Base-by-base conservation (phyloP, 345 rosid genomes). In the Reutealis trisperma region DNA sequence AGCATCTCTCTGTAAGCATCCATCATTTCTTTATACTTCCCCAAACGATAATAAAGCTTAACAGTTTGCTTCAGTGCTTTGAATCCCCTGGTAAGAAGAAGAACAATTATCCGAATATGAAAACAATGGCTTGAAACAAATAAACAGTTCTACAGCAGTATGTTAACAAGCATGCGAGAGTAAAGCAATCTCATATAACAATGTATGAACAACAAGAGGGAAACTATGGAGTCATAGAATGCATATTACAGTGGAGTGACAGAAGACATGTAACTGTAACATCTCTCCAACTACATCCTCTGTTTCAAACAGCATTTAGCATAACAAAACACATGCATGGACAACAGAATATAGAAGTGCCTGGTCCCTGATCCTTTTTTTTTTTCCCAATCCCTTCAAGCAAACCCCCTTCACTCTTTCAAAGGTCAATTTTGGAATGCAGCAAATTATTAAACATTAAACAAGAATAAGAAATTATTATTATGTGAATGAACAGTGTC, bases 41-140 rank as follows among this genome's bases (percentile, higher is more conserved):
- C 95, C 66, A 94, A 83, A 22, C 98, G 96, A 84, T 96, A 94
- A 75, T 96, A 96, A 66, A 96, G 92, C 89, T 96, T 96, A 55
- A 94, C 99, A 0, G 98, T 94, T 87, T 96, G 99, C 87, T 96
- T 96, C 19, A 96, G 88, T 62, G 99, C 91, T 85, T 96, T 96
- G 84, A 96, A 96, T 41, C 98, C 99, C 99, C 99, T 96, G 83
- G 65, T 54, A 79, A 63, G 76, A 47, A 78, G 47, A 18, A 58
- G 67, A 77, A 41, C 49, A 68, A 25, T 25, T 54, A 70, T 21
- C 74, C 30, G 67, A 67, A 45, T 55, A 66, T 3, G 44, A 69
- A 18, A 68, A 71, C 15, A 79, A 16, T 34, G 42, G 11, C 6
- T 8, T 78, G 19, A 55, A 52, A 22, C 6, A 18, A 64, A 51